Percentiles rank a stretch among this genome's conserved stretches.
Conservation (phyloP, 768 basidiomycete species). For the Hericium alpestre region DNA sequence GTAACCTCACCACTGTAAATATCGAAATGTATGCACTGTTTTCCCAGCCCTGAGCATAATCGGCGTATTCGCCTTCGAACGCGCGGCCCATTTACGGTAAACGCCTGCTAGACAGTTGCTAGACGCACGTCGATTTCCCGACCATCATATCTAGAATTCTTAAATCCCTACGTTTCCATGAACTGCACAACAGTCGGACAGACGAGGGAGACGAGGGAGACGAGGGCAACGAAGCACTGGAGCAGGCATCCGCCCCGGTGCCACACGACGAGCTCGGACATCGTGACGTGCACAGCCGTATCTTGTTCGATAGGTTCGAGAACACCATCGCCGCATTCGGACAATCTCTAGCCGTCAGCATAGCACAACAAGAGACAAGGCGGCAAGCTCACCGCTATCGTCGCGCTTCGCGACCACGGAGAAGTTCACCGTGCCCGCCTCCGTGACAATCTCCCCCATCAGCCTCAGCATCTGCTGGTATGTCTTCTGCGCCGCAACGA, state of each 20-base stretch:
- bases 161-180: too few relatives aligned
- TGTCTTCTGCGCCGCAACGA: slow-evolving; percentile 32
- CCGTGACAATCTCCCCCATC: slow-evolving; percentile 24
- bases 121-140: too few relatives aligned
- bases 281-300: slow-evolving; percentile 31
- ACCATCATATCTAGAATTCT: too few relatives aligned
- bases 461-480: slow-evolving; percentile 45
- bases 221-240: slow-evolving; percentile 81
- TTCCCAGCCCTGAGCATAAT: too few relatives aligned
- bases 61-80: too few relatives aligned
- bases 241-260: slow-evolving; percentile 51
- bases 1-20: too few relatives aligned
- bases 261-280: slow-evolving; percentile 30
- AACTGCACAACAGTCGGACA: too few relatives aligned
- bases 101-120: too few relatives aligned
- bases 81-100: too few relatives aligned
- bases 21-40: too few relatives aligned
- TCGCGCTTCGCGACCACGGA: slow-evolving; percentile 32
- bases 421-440: slow-evolving; percentile 42
- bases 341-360: slow-evolving; percentile 31
- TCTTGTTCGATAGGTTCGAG: slow-evolving; percentile 33
- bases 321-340: slow-evolving; percentile 32
- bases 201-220: slow-evolving; percentile 44
- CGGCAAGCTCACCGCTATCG: slow-evolving; percentile 21
- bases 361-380: not conserved